Conservation (phyloP, 2,329 filamentous ascomycete species). For the Thelonectria olida region DNA sequence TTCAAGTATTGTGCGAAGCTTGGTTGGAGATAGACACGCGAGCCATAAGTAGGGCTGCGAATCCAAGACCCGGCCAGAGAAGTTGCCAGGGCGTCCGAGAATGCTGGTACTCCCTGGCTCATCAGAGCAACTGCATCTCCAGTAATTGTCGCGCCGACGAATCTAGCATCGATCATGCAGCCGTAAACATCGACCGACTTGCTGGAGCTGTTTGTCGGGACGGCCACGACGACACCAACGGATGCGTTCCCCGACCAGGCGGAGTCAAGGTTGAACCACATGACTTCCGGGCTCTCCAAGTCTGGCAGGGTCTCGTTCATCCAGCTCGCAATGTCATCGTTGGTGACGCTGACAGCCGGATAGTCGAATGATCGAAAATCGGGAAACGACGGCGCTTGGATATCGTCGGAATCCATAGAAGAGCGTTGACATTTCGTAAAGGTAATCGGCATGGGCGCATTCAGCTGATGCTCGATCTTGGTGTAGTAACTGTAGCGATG, state of each 20-base stretch:
- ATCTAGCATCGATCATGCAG: constrained; percentile 32
- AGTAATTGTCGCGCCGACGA: constrained; percentile 24
- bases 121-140: constrained; percentile 27
- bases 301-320: background rate
- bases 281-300: constrained; percentile 18
- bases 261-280: constrained; percentile 30
- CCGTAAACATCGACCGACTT: constrained; percentile 27
- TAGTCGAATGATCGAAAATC: constrained; percentile 26
- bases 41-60: constrained; percentile 19
- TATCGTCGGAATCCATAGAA: constrained; percentile 5
- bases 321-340: constrained; percentile 18
- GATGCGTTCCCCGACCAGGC: constrained; percentile 22
- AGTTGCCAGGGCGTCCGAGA: constrained; percentile 25
- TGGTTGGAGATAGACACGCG: constrained; percentile 23
- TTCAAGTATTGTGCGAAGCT: constrained; percentile 30
- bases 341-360: constrained; percentile 14
- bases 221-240: constrained; percentile 18
- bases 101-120: constrained; percentile 26
- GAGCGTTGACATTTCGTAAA: constrained; percentile 27
- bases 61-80: constrained; percentile 29
- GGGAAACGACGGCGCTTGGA: constrained; percentile 15
- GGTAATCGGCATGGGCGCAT: constrained; percentile 24
- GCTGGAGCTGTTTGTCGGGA: constrained; percentile 13
- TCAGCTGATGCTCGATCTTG: constrained; percentile 26
- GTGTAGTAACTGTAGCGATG: constrained; percentile 26